Evolutionary conservation across 805 yeast species (phyloP), one percentile per base, ranked within the genome.

Genomic region (Schizosaccharomyces octosporus): DNA sequence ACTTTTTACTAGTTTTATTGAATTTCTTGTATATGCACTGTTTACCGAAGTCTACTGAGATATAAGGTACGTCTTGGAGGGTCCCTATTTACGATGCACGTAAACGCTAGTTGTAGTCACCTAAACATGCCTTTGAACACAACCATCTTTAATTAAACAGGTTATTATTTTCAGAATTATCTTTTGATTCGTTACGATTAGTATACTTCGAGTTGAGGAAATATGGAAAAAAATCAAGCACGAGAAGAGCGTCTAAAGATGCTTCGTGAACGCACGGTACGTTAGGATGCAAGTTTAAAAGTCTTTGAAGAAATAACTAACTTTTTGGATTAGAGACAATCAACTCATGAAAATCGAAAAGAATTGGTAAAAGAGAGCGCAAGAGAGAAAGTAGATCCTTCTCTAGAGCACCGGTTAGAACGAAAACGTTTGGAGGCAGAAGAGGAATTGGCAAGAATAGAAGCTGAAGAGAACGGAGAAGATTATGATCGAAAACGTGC

Each of bases 401-500:
- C 62, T 5, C 64, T 62, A 3, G 63, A 43, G 43, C 66, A 63
- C 3, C 62, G 64, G n/a, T 41, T 63, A 42, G 69, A 69, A 36
- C 62, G 70, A 27, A 70, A 70, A 48, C 69, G 71, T 61, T 71
- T 67, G 17, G 67, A 67, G 31, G 79, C 76, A 2, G 70, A 72
- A 55, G 69, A 70, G 11, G 77, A 75, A 62, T 66, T 72, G 2
- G 74, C 74, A 2, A 70, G 70, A 61, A 60, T 68, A n/a, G 75
- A 73, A 36, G 65, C 71, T 2, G 64, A 67, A 42, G 74, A 72
- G 13, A 66, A 66, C 13, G 78, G 77, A 0, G 74, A 72, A 48
- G 74, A 74, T 61, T 70, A 66, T 60, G 78, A 75, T 51, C 70
- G 80, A 31, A 67, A 71, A 62, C 72, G 75, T 61, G 78, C 75